Evolutionary conservation across 805 yeast species (phyloP), one percentile per base, ranked within the genome.

Genomic region (Saturnispora silvae): DNA sequence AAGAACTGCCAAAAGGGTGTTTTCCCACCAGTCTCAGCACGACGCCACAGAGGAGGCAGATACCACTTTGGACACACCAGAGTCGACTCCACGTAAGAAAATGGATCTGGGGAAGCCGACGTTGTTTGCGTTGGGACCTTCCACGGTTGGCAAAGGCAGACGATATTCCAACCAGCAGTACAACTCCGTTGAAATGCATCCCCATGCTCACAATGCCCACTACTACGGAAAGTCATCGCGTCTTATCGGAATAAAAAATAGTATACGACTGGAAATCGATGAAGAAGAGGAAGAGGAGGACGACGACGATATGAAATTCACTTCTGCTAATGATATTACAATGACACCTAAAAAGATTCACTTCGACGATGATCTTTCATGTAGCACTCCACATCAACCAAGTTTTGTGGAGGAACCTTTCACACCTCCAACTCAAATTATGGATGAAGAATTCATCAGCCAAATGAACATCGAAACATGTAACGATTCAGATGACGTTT

Each of bases 361-460:
- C 4, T 11, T 11, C 13, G 16, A 26, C 11, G n/a, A n/a, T n/a
- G n/a, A n/a, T n/a, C n/a, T n/a, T n/a, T n/a, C n/a, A n/a, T n/a
- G n/a, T n/a, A 15, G 6, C 8, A 8, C 15, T 5, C n/a, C 23
- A 3, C 14, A 16, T 18, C 18, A 34, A 34, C 10, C 5, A 6
- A 20, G n/a, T 13, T 16, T 18, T 28, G 13, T 26, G 14, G 40
- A 35, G 16, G 42, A 31, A 16, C 65, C 65, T 1, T 22, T 41
- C 2, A 64, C 70, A 0, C 72, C 72, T 4, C 52, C 51, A 20
- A 49, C 43, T 5, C 65, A 63, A 37, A 42, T 61, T 3, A 57
- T 58, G 28, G 50, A 56, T 13, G 62, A 59, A 4, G 56, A 55
- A 16, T 44, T 50, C 35, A 60, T 63, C 14, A 40, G 49, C 15